Evolutionary conservation across 1,139 yeast genomes (phyloP).

Genomic region (Blastobotrys capitulatus): DNA sequence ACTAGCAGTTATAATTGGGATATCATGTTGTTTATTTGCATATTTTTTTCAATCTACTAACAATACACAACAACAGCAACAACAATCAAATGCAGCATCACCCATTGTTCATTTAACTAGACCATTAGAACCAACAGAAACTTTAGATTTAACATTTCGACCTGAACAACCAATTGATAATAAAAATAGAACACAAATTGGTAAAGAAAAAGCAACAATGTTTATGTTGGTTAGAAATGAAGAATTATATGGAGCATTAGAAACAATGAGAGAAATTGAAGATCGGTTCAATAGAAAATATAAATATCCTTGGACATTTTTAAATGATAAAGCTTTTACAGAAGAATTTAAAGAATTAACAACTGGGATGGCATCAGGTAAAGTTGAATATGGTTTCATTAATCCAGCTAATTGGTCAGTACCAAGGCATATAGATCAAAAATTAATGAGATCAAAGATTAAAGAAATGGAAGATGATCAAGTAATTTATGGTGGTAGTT

Average conservation of each 20-base stretch:
- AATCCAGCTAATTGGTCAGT: constrained; percentile 65
- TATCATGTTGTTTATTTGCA: background rate
- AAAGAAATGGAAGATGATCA: constrained; percentile 50
- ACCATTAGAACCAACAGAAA: background rate
- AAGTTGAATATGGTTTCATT: constrained; percentile 66
- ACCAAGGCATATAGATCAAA: constrained; percentile 44
- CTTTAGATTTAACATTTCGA: constrained; percentile 23
- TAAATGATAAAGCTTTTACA: constrained; percentile 76
- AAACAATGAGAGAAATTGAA: constrained; percentile 59
- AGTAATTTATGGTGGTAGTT: constrained; percentile 71
- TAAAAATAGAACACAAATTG: constrained; percentile 36
- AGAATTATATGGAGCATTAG: constrained; percentile 58
- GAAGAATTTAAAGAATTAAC: constrained; percentile 59
- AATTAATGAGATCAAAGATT: constrained; percentile 43
- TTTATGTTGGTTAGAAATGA: constrained; percentile 68
- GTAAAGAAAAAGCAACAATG: constrained; percentile 54
- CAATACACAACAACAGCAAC: no score
- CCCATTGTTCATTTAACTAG: no score
- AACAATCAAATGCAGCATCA: no score
- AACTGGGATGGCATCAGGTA: constrained; percentile 77
- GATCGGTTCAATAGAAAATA: constrained; percentile 51
- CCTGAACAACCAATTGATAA: constrained; percentile 21
- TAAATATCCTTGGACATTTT: constrained; percentile 77
- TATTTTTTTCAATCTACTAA: background rate
- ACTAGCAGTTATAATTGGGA: background rate